Evolutionary conservation across 768 basidiomycete genomes (phyloP), one percentile per base, ranked within the genome.

Genomic region (Russula emetica): DNA sequence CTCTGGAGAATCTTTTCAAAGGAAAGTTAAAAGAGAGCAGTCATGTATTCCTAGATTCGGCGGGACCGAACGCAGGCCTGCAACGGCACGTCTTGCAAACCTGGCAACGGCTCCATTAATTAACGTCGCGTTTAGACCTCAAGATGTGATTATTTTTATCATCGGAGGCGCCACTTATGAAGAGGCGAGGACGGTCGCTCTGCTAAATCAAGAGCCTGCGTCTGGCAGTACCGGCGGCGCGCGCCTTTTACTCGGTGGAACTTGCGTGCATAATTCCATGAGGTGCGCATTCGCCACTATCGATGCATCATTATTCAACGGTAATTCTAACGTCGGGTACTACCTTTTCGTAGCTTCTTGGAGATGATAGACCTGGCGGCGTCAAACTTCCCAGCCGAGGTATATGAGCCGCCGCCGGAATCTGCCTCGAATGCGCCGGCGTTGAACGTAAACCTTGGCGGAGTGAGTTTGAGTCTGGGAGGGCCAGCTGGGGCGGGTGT

Each of bases 141-240:
- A 98, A 69, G 96, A 98, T 74, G 84, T 98, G 51, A 97, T 99
- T 63, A 79, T 99, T 63, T 99, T 98, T 76, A 88, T 99, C 78
- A 85, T 98, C 63, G 97, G 97, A 32, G 97, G 97, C 0, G 86
- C 93, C 32, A 98, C 97, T 0, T 98, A 97, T 70, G 95, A 93
- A 73, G 97, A 99, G 75, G 93, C 94, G 0, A 81, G 92, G 66
- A 82, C 89, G 0, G 82, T 98, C 14, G 83, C 92, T 7, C 76
- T 93, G 54, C 79, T 96, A 67, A 99, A 98, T 72, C 90, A 94
- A 72, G 92, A 94, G 68, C 78, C 85, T 18, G 73, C 78, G 18
- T 75, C 81, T n/a, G 78, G 76, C 63, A 78, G 78, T 22, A 78
- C 82, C 10, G 80, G 84, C 16, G 89, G 88, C 1, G 85, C 87